Evolutionary conservation across 1,284 basidiomycete species (phyloP).

Genomic region (Rhodotorula sp.): DNA sequence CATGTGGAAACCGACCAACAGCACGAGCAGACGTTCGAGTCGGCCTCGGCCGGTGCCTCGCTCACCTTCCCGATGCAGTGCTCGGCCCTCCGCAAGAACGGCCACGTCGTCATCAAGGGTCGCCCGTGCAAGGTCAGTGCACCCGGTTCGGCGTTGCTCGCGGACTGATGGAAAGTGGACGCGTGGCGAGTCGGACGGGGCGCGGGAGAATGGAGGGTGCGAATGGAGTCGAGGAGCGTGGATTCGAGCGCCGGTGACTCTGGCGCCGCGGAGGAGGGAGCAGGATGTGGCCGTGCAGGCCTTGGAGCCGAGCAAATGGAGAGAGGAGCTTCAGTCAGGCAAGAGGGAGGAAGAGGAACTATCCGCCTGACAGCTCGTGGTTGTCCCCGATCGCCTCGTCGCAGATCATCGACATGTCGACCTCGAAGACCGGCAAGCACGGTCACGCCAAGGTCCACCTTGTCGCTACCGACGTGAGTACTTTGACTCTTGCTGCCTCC

Average conservation of each 20-base stretch:
- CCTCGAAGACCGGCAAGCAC: constrained; percentile 97
- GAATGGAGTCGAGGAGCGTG: too few relatives aligned
- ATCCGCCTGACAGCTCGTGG: background rate
- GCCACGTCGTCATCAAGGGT: constrained; percentile 97
- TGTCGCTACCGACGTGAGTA: constrained; percentile 90
- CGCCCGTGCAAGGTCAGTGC: constrained; percentile 81
- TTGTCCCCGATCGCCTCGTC: too few relatives aligned
- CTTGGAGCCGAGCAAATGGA: too few relatives aligned
- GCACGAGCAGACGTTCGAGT: constrained; percentile 87
- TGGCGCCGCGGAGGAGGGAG: too few relatives aligned
- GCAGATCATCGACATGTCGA: constrained; percentile 92
- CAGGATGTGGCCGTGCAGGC: background rate
- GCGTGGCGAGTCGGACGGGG: background rate
- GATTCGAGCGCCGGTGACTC: too few relatives aligned
- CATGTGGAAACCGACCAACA: constrained; percentile 55
- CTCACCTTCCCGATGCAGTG: constrained; percentile 71
- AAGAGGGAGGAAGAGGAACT: too few relatives aligned
- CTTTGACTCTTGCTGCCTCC: too few relatives aligned
- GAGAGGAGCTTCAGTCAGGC: too few relatives aligned
- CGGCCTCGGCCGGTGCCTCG: constrained; percentile 78
- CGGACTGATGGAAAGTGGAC: too few relatives aligned
- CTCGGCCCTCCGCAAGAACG: constrained; percentile 87
- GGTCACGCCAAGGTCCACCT: constrained; percentile 99
- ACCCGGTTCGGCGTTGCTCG: too few relatives aligned
- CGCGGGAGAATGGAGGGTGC: background rate